Base-by-base conservation (phyloP, 208 protist genomes). In the Trypanosoma mega region DNA sequence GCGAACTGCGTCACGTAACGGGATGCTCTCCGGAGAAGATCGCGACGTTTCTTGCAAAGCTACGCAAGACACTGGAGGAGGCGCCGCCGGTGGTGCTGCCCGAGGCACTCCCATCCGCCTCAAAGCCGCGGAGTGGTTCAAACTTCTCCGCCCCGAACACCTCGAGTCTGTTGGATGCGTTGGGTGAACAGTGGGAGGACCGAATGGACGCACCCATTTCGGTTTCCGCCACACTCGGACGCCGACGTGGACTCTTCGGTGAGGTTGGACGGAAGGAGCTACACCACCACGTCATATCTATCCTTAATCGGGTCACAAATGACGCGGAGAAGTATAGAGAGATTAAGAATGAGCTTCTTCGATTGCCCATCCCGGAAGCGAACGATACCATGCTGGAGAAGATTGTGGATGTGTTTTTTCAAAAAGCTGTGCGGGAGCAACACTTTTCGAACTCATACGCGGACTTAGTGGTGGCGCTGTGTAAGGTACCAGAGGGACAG, bases 271-370 rank as follows among this genome's bases (percentile, higher is more conserved):
- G 72, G 53, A 90, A 90, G 72, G 72, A 83, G 62, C 58, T 94
- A 16, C 77, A 90, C 24, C 80, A 91, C 30, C 79, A 83, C 71
- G 88, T 94, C 14, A 76, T 86, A 24, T 68, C 82, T 27, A 76
- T 92, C 36, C 85, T 94, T 23, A 94, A 94, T 71, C 84, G 88
- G 57, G 88, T 94, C 8, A 87, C 88, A 26, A 77, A 72, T 51
- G 84, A 94, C 49, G 52, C 79, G 6, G 70, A 53, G 18, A 92
- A 92, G 76, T 94, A 85, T 51, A 66, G 76, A 16, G 85, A 92
- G 68, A 78, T 94, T 16, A 86, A 84, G 63, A 90, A 92, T 67
- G 88, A 91, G 53, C 62, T 94, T 33, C 61, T 91, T 52, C 85
- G 85, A 8, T 72, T 94, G 52, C 88, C 88, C 23, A 86, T 92